phyloP scores from a whole-genome alignment of 2,329 filamentous ascomycete species.

The Hypoxylon sp. region DNA sequence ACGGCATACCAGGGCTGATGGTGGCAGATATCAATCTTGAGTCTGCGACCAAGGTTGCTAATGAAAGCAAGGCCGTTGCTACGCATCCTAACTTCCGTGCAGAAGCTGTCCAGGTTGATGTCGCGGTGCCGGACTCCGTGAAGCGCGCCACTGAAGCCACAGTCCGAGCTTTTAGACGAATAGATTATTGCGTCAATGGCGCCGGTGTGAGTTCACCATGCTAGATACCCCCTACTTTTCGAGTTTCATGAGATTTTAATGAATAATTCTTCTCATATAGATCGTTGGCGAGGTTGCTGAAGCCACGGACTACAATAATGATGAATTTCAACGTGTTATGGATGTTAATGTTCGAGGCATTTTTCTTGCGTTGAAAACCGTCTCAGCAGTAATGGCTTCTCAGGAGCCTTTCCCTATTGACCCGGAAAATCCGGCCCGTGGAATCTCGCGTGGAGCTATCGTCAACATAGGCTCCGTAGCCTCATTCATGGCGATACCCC shows the following conservation, averaged over 20 bases:
- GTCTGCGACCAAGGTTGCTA: slow-evolving; percentile 16
- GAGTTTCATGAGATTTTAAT: neutral
- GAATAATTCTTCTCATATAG: neutral
- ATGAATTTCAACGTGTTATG: neutral
- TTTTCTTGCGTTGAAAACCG: neutral
- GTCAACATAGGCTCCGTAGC: neutral
- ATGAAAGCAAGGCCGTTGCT: slow-evolving; percentile 16
- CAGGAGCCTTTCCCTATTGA: neutral
- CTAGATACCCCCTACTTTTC: neutral
- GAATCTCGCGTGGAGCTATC: neutral
- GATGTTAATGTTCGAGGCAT: neutral
- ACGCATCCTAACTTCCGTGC: slow-evolving; percentile 32
- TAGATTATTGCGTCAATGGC: slow-evolving; percentile 45
- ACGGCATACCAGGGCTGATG: slow-evolving; percentile 33
- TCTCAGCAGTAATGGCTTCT: neutral
- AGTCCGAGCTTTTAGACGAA: slow-evolving; percentile 36
- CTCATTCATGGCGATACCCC: neutral
- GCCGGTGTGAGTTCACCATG: slow-evolving; percentile 38
- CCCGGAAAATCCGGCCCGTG: neutral
- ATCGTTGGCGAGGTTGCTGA: neutral
- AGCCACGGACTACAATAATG: neutral
- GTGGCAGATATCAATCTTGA: slow-evolving; percentile 46
- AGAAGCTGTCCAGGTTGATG: slow-evolving; percentile 38
- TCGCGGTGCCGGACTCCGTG: slow-evolving; percentile 33
- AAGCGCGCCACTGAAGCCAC: slow-evolving; percentile 17